Evolutionary conservation across 768 basidiomycete species (phyloP), one percentile per base, ranked within the genome.

Genomic region (Boletus eberwhitei): DNA sequence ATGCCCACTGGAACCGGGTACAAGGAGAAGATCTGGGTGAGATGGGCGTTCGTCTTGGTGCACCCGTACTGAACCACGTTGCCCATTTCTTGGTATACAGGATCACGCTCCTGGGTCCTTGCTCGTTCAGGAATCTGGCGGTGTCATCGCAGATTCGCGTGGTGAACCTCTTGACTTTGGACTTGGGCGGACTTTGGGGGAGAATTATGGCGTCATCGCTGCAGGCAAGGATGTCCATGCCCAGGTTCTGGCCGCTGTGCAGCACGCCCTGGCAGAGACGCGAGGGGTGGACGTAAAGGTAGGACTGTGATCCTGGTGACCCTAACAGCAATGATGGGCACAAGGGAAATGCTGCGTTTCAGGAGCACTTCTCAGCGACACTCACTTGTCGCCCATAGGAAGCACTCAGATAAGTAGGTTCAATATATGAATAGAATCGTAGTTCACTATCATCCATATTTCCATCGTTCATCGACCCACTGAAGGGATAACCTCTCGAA

Each of bases 21-120:
- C 69, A 70, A 74, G 57, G 96, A 98, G 71, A 98, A 98, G 75
- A 95, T 98, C n/a, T 99, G 96, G 95, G 90, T 88, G 57, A 45
- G 79, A 64, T 5, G 2, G 9, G n/a, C 2, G 21, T 5, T 8
- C 9, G 2, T 24, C 1, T 17, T 24, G 4, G 14, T 14, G 12
- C 35, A 0, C 13, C 2, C 3, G 12, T 19, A 36, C n/a, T 24
- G 8, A 29, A 12, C 4, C 4, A 13, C 13, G 16, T 36, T 8
- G 2, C 6, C 22, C 24, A 8, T 4, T 50, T 48, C 9, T 32
- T 50, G 36, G 24, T 44, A 11, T 3, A 22, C 51, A 93, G 89
- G 96, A 98, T 64, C 97, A 98, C 66, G 93, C 96, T 0, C 83
- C 91, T 0, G 96, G 97, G 0, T 76, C 82, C 2, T 66, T 98